Conservation (phyloP, 2,329 filamentous ascomycete genomes). For the Penicillium sp. region DNA sequence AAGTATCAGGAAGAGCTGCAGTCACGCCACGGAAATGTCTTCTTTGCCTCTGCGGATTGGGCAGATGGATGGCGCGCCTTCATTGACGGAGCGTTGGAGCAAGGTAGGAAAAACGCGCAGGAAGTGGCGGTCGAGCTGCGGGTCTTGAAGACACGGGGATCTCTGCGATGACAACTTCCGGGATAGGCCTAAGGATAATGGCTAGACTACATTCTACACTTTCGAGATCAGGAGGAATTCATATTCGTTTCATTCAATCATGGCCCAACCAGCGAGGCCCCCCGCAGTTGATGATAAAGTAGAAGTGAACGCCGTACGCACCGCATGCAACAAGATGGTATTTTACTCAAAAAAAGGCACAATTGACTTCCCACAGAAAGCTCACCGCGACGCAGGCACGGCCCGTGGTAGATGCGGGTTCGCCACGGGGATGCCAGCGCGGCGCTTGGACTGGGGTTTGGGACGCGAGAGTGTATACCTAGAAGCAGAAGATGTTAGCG, state of each 20-base stretch:
- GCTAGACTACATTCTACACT: too few species aligned
- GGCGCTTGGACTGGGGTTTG: conserved; percentile 41
- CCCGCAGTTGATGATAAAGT: conserved; percentile 20
- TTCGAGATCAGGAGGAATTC: too few species aligned
- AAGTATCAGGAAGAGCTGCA: conserved; percentile 4
- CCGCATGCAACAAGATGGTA: conserved; percentile 27
- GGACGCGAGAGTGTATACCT: conserved; percentile 42
- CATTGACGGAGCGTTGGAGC: conserved; percentile 8
- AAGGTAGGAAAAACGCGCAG: conserved; percentile 2
- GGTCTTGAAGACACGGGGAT: too few species aligned
- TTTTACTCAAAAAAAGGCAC: conserved; percentile 21
- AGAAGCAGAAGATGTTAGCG: conserved; percentile 11
- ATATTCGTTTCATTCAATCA: conserved; percentile 6
- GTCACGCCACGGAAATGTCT: conserved; percentile 4
- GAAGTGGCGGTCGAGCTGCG: too few species aligned
- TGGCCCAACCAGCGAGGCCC: not conserved
- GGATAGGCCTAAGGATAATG: too few species aligned
- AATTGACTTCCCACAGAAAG: not conserved
- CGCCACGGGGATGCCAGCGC: conserved; percentile 35
- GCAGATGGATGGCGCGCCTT: conserved; percentile 5
- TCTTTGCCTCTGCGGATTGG: conserved; percentile 9
- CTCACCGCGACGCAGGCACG: conserved; percentile 16
- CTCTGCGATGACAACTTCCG: too few species aligned
- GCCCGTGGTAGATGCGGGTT: conserved; percentile 29
- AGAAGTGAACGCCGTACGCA: conserved; percentile 18